These are phyloP conservation scores for Salvia sclarea DNA, from an alignment of 305 asterid species.

Conservation along the genomic window DNA sequence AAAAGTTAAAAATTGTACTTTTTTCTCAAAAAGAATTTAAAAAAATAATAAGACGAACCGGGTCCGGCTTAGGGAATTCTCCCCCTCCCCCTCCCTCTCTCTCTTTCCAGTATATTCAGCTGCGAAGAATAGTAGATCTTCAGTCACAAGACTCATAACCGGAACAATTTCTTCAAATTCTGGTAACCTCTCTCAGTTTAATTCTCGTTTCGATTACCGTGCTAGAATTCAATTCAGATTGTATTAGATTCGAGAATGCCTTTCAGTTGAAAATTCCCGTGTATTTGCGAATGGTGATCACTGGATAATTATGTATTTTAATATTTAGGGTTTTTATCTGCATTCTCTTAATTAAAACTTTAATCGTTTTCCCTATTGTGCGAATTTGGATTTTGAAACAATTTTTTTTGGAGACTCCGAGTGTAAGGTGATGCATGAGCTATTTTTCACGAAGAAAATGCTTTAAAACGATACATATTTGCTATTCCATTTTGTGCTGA, in stretches of 20 bases:
- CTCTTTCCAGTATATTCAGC: too few species aligned
- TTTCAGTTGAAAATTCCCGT: background rate
- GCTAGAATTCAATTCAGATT: background rate
- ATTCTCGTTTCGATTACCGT: background rate
- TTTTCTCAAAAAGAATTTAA: too few species aligned
- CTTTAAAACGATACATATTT: background rate
- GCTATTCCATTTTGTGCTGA: background rate
- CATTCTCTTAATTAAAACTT: too few species aligned
- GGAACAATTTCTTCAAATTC: constrained; percentile 9
- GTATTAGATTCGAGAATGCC: background rate
- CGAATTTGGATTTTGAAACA: background rate
- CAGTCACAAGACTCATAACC: constrained; percentile 13
- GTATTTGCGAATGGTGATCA: background rate
- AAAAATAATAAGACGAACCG: too few species aligned
- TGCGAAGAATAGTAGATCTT: constrained; percentile 22
- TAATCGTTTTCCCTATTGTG: background rate
- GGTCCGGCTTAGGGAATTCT: too few species aligned
- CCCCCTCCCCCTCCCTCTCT: too few species aligned
- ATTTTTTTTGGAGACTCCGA: background rate
- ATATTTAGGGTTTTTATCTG: background rate
- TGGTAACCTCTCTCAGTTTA: constrained; percentile 25
- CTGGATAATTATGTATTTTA: constrained; percentile 19
- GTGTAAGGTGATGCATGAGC: background rate
- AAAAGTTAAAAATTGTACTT: too few species aligned
- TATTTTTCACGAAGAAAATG: background rate